Base-by-base conservation (phyloP, 805 yeast genomes). In the Candida cerambycidarum region DNA sequence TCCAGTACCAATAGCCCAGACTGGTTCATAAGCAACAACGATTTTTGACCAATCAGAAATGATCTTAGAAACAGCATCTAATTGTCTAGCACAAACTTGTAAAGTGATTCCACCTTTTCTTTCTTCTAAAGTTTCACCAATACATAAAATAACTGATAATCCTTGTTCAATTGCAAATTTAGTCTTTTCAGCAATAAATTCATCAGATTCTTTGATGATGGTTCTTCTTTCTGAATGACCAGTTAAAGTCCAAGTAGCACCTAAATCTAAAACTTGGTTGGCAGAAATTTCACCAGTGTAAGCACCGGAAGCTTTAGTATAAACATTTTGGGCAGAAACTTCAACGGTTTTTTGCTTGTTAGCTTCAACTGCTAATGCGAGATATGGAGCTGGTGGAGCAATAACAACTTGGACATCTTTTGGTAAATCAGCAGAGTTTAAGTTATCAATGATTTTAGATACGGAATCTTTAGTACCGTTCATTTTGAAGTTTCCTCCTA, bases 1-100 rank as follows among this genome's bases (percentile, higher is more conserved):
- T 65, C 99, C 99, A 58, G 98, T 90, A 69, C 99, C 99, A 60
- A 93, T 93, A 59, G 99, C 99, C 99, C 99, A 93, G 56, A 93
- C 96, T 59, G 99, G 99, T 78, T 93, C 99, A 76, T 93, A 93
- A 62, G 99, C 99, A 68, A 93, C 74, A 54, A 93, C 98, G 55
- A 93, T 77, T 69, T 86, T 78, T 52, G 85, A 60, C 98, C 98
- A 92, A 82, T 90, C 97, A 46, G 68, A 62, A 51, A 89, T 83
- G 48, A 83, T 75, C 65, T 81, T 85, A 61, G 85, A 72, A 49
- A 85, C 97, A 50, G 98, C 97, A 55, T 80, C 77, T 63, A 92
- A 78, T 79, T 93, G 98, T 76, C 86, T 82, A 67, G 85, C 79
- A 70, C 87, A 83, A 51, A 93, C 95, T 21, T 81, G 79, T 58